These are phyloP conservation scores for Globisporangium splendens DNA, from an alignment of 352 stramenopile species.

Conservation along the genomic window DNA sequence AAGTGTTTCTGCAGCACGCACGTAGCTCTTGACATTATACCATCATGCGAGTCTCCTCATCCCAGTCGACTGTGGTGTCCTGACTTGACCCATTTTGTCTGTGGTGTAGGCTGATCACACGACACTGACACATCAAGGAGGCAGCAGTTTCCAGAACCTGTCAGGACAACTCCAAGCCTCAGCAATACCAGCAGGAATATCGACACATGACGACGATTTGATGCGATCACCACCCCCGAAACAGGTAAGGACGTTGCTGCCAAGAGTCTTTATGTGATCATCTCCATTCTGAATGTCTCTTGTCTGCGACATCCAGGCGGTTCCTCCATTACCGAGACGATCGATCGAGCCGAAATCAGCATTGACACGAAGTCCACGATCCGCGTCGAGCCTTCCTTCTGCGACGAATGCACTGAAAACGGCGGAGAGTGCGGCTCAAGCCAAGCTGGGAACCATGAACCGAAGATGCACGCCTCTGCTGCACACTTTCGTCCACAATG, in stretches of 20 bases:
- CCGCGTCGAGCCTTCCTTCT: constrained; percentile 12
- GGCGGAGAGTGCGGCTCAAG: neutral
- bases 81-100: too few species aligned
- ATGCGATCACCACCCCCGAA: constrained; percentile 26
- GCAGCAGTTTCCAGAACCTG: neutral
- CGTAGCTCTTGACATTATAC: neutral
- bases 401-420: constrained; percentile 4
- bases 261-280: too few species aligned
- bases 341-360: constrained; percentile 22
- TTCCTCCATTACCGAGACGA: constrained; percentile 1
- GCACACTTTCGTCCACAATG: neutral
- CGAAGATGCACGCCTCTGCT: neutral
- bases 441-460: neutral
- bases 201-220: constrained; percentile 29
- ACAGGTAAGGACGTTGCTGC: constrained; percentile 18
- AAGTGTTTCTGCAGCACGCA: constrained; percentile 78
- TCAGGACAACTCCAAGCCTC: neutral
- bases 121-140: neutral
- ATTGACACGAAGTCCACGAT: constrained; percentile 21
- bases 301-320: neutral
- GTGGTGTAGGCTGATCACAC: constrained; percentile 26
- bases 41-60: neutral
- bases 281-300: neutral
- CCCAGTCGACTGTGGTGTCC: neutral
- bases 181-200: neutral